Conservation (phyloP, 2,329 filamentous ascomycete genomes). For the Trichoderma harzianum region DNA sequence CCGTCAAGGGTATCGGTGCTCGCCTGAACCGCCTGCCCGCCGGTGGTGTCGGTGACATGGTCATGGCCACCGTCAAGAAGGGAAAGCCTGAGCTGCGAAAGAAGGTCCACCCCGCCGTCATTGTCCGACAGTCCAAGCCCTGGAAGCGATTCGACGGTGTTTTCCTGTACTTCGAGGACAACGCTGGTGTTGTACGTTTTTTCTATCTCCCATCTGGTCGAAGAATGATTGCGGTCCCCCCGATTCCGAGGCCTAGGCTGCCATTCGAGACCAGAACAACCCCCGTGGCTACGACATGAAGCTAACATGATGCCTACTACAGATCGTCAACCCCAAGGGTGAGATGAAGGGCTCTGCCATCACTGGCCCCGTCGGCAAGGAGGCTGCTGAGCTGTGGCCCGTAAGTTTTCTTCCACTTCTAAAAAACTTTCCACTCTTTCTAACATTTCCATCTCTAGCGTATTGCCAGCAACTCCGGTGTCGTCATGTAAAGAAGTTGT, state of each 20-base stretch:
- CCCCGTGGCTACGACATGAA: not conserved
- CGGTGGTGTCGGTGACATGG: slow-evolving; percentile 98
- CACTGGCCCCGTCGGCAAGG: slow-evolving; percentile 98
- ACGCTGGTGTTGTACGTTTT: slow-evolving; percentile 89
- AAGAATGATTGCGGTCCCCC: not conserved
- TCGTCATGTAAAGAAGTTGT: slow-evolving; percentile 84
- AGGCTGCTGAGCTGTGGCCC: slow-evolving; percentile 99
- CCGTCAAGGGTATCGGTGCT: slow-evolving; percentile 97
- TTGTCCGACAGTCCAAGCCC: slow-evolving; percentile 98
- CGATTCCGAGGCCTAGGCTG: not conserved
- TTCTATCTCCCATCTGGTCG: not conserved
- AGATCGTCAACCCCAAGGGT: slow-evolving; percentile 99
- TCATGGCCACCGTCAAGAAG: slow-evolving; percentile 99
- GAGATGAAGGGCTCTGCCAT: slow-evolving; percentile 99
- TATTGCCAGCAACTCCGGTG: slow-evolving; percentile 99
- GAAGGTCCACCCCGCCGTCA: slow-evolving; percentile 99
- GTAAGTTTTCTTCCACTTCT: slow-evolving; percentile 52
- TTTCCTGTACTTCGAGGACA: slow-evolving; percentile 99
- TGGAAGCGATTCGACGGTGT: slow-evolving; percentile 98
- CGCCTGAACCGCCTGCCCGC: slow-evolving; percentile 96
- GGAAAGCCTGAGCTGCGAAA: slow-evolving; percentile 99
- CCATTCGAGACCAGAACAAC: not conserved
- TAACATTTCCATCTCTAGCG: slow-evolving; percentile 51
- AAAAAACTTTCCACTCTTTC: not conserved
- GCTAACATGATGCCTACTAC: slow-evolving; percentile 36